Evolutionary conservation across 2,329 filamentous ascomycete species (phyloP).

Genomic region (Neoarthrinium moseri): DNA sequence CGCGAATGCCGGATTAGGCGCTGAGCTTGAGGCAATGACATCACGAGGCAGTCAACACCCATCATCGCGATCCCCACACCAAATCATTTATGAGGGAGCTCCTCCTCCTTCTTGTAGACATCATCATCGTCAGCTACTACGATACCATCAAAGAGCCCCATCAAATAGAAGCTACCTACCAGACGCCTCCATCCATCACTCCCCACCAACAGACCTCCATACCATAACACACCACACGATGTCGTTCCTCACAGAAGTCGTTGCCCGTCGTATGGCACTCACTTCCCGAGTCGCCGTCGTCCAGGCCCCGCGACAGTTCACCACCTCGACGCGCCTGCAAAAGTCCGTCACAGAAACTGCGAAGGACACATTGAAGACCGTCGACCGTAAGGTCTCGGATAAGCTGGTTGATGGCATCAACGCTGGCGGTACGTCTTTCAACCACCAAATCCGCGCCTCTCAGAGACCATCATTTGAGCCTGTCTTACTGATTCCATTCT

Average conservation of each 20-base stretch:
- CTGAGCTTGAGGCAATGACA: constrained; percentile 6
- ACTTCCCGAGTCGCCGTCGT: constrained; percentile 34
- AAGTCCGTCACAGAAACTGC: constrained; percentile 53
- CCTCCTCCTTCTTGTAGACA: neutral
- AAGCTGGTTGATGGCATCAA: constrained; percentile 63
- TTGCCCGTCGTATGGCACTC: constrained; percentile 41
- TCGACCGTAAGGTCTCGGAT: constrained; percentile 59
- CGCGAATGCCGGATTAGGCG: neutral
- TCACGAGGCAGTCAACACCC: constrained; percentile 1
- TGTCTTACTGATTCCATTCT: constrained; percentile 3
- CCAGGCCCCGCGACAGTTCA: constrained; percentile 48
- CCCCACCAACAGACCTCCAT: neutral
- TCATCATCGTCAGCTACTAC: too few relatives aligned
- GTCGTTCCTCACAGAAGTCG: constrained; percentile 51
- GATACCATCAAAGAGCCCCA: too few relatives aligned
- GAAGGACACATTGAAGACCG: constrained; percentile 59
- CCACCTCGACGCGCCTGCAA: constrained; percentile 39
- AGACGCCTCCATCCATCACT: neutral
- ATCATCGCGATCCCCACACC: constrained; percentile 7
- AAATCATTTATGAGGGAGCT: neutral
- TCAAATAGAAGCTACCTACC: too few relatives aligned
- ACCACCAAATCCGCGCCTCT: neutral
- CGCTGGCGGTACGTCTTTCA: constrained; percentile 45
- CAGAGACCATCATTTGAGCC: neutral
- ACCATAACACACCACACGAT: constrained; percentile 32